Conservation (phyloP, 2,329 filamentous ascomycete species). For the Colletotrichum sp. region DNA sequence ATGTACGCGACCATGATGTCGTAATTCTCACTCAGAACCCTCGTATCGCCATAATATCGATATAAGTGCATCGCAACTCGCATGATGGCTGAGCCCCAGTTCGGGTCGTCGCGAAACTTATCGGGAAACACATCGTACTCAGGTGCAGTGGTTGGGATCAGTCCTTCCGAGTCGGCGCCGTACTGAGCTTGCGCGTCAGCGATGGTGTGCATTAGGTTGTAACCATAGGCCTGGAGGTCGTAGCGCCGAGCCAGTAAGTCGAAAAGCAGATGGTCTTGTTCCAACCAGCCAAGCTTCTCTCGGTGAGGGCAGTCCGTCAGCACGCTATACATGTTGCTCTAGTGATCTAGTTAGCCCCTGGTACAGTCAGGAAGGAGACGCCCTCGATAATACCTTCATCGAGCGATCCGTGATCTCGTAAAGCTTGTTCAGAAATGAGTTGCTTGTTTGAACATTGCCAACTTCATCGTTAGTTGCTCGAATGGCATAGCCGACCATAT, state of each 20-base stretch:
- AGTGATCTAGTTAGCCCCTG: not conserved
- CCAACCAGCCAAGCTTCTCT: constrained; percentile 21
- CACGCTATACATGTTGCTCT: constrained; percentile 18
- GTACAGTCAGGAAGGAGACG: rapidly evolving
- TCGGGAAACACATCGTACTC: constrained; percentile 13
- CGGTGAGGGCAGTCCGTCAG: constrained; percentile 19
- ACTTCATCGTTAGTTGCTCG: constrained; percentile 12
- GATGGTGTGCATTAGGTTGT: constrained; percentile 15
- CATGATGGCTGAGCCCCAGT: constrained; percentile 19
- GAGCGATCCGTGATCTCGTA: constrained; percentile 18
- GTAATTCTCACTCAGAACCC: not conserved
- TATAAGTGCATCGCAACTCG: constrained; percentile 10
- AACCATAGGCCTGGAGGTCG: constrained; percentile 15
- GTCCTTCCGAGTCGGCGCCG: not conserved
- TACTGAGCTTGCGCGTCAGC: constrained; percentile 15
- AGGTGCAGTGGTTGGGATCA: constrained; percentile 18
- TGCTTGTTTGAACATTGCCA: not conserved
- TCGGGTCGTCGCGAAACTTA: constrained; percentile 19
- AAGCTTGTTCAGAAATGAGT: not conserved
- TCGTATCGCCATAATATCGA: constrained; percentile 13
- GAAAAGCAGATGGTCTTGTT: constrained; percentile 20
- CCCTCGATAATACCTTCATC: not conserved
- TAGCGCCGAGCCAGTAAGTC: not conserved
- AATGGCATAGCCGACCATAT: constrained; percentile 3
- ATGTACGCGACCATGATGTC: constrained; percentile 18